These are phyloP conservation scores for Pythium oligandrum DNA, from an alignment of 352 stramenopile genomes.

Conservation along the genomic window DNA sequence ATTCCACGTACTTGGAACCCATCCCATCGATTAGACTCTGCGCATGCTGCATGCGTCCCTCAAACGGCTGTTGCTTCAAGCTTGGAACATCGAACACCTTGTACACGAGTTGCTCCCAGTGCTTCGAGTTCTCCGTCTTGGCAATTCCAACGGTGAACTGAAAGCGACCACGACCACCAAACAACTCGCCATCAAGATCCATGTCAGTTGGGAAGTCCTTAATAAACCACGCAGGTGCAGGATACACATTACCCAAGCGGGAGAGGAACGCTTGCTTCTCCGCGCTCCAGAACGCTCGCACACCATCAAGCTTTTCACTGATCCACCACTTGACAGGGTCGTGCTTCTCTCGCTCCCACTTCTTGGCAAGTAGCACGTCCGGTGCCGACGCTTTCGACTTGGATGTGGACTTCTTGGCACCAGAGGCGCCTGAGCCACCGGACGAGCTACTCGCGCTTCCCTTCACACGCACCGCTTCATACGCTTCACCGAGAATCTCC, in stretches of 20 bases:
- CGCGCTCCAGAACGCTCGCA: slow-evolving; percentile 61
- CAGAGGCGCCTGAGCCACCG: slow-evolving; percentile 8
- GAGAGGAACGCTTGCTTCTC: slow-evolving; percentile 49
- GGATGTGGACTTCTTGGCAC: neutral
- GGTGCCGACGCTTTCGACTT: slow-evolving; percentile 30
- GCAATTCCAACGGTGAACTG: slow-evolving; percentile 62
- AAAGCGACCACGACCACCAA: slow-evolving; percentile 52
- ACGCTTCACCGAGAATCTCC: slow-evolving; percentile 40
- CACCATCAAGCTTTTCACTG: slow-evolving; percentile 73
- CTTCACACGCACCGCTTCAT: slow-evolving; percentile 29
- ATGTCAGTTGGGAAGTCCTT: slow-evolving; percentile 43
- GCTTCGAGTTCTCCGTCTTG: slow-evolving; percentile 47
- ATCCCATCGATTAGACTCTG: slow-evolving; percentile 20
- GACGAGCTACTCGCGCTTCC: slow-evolving; percentile 9
- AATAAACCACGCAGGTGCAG: slow-evolving; percentile 56
- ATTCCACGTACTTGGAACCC: slow-evolving; percentile 42
- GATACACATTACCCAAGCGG: slow-evolving; percentile 58
- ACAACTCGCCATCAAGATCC: slow-evolving; percentile 73
- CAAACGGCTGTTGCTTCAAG: slow-evolving; percentile 41
- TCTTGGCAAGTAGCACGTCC: slow-evolving; percentile 56
- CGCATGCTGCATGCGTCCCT: slow-evolving; percentile 43
- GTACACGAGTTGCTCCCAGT: slow-evolving; percentile 58
- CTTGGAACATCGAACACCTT: slow-evolving; percentile 65
- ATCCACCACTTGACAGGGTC: slow-evolving; percentile 61
- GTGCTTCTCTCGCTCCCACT: slow-evolving; percentile 63